phyloP scores from a whole-genome alignment of 768 basidiomycete species.

The Boletus rubescentipes region DNA sequence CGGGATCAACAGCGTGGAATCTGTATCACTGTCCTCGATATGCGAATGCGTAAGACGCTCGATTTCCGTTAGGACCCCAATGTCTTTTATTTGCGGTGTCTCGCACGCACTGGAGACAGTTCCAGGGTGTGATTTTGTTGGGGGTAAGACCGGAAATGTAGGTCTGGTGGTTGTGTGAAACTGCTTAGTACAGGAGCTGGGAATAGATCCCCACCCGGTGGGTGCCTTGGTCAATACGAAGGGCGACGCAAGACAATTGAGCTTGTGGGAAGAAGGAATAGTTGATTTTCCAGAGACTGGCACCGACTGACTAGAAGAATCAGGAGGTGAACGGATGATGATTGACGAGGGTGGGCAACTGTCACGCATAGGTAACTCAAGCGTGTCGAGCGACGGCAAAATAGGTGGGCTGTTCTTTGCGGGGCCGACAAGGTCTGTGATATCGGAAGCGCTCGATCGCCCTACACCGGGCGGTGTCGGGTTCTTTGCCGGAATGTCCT shows the following conservation, averaged over 20 bases:
- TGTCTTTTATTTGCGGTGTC: not conserved
- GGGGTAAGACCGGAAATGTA: not conserved
- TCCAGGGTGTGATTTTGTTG: not conserved
- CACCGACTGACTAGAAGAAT: conserved; percentile 2
- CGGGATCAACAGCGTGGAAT: not conserved
- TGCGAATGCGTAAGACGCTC: not conserved
- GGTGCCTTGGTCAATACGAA: conserved; percentile 8
- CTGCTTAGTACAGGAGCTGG: not conserved
- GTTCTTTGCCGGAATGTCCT: conserved; percentile 4
- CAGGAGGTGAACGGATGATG: conserved; percentile 19
- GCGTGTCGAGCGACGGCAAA: conserved; percentile 13
- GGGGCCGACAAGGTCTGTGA: not conserved
- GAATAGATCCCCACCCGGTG: not conserved
- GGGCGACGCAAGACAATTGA: conserved; percentile 15
- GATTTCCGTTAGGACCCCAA: not conserved
- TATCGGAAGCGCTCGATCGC: not conserved
- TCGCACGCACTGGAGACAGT: not conserved
- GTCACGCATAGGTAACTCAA: conserved; percentile 12
- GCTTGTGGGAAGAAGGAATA: not conserved
- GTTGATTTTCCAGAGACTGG: not conserved
- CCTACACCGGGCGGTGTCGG: not conserved
- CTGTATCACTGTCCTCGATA: conserved; percentile 3
- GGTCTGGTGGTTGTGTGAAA: not conserved
- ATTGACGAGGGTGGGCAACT: conserved; percentile 22
- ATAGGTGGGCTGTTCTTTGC: conserved; percentile 1